Evolutionary conservation across 768 basidiomycete genomes (phyloP), one percentile per base, ranked within the genome.

Genomic region (Kwoniella bestiolae): DNA sequence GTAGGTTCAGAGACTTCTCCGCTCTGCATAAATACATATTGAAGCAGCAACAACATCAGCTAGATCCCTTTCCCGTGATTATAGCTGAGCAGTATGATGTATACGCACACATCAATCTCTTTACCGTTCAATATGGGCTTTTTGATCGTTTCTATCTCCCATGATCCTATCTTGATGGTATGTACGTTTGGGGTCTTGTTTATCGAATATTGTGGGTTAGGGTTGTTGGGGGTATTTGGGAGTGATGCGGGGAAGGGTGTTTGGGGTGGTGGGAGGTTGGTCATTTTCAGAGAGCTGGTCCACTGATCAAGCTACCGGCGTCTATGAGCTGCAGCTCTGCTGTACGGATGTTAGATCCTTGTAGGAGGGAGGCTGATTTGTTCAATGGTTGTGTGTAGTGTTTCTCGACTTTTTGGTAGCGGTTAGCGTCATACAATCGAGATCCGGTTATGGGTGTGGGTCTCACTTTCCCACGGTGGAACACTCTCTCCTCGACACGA

Each of bases 71-170:
- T 57, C 8, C n/a, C 60, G 31, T 38, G 18, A 8, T 44, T 26
- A 26, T 11, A 18, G 14, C 7, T 21, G 26, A 58, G 47, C 5
- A 28, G 25, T 47, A 29, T 3, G 18, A 26, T 23, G 1, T 7
- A 12, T 1, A n/a, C n/a, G 61, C 60, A 82, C 81, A 69, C 68
- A 41, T 94, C 90, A 67, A 87, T 87, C 71, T 92, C 88, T 49
- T 83, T 79, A 1, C 92, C 89, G 75, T 88, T 82, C 45, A 81
- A 60, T 28, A 82, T 82, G 1, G 81, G 79, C 53, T 75, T 64
- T 65, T 82, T 82, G 26, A 69, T 69, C 0, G 75, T 70, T 38
- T 66, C 65, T 35, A 82, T 79, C 14, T 68, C 68, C 82, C 82
- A 82, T n/a, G 62, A 55, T 4, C 67, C 73, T 31, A 82, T 78